Base-by-base conservation (phyloP, 148 eudicot species). In the Mesembryanthemum crystallinum region DNA sequence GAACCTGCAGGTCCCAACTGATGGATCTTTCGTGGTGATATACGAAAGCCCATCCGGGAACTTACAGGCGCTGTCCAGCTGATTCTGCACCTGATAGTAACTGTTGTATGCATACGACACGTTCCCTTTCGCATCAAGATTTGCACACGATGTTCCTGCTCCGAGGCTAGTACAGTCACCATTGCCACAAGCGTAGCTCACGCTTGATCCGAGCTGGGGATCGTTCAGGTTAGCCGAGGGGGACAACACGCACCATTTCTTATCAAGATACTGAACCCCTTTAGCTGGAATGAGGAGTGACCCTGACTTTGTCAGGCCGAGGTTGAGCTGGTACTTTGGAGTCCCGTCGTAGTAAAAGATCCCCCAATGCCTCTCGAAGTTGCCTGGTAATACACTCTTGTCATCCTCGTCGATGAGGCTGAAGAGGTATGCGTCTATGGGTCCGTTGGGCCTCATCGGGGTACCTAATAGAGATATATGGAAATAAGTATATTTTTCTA, bases 161-260 rank as follows among this genome's bases (percentile, higher is more conserved):
- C 95, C 97, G 1, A 92, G 90, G 65, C 89, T 83, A 3, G 92
- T 87, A 77, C 97, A 92, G 33, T 92, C 97, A 30, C 87, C 91
- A 52, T 68, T 79, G 1, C 76, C 81, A 70, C 97, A 92, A 1
- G 97, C 97, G 39, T 87, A 92, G 68, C 84, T 79, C 55, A 90
- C 91, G 27, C 90, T 86, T 0, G 83, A 72, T 1, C 77, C 94
- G 15, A 92, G 62, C 30, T 86, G 82, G 1, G 92, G 83, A 65
- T 88, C 92, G 4, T 67, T 80, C 11, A 87, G 59, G 66, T 73
- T 86, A 0, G 88, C 94, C 11, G 89, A 71, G 42, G 87, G 72
- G 0, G 85, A 82, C 80, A 92, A 9, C 0, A 90, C 86, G 30
- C 97, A 92, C 97, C 97, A 92, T 63, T 81, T 81, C 23, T 70